Evolutionary conservation across 2,329 filamentous ascomycete genomes (phyloP), one percentile per base, ranked within the genome.

Genomic region (Penicillium sp.): DNA sequence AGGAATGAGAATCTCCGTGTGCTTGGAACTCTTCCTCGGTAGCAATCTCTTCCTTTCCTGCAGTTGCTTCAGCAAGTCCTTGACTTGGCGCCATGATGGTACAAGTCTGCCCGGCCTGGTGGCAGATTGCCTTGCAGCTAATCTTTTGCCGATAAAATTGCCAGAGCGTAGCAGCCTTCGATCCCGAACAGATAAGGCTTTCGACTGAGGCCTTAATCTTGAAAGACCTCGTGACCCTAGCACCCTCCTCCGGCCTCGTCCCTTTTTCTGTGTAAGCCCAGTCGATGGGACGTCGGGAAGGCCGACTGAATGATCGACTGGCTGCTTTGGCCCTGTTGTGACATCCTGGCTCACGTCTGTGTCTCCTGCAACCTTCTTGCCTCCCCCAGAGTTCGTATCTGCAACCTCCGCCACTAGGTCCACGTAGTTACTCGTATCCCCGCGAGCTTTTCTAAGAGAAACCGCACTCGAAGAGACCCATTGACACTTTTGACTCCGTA

Each of bases 1-100:
- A 2, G 68, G 64, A 4, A 75, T 34, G 26, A 65, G 46, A 15
- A 74, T 51, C 44, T 68, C 65, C 55, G 68, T 68, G 24, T 65
- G 61, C 42, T 56, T 61, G 13, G 53, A 10, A 3, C 49, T 58
- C 31, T 53, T 59, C 34, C 48, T 59, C 4, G 31, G 41, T 33
- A 49, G 55, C 15, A 49, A 50, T 2, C 47, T 58, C 12, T 52
- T 49, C 28, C 65, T 51, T 23, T 53, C 47, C 29, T 65, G 57
- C 23, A 70, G 43, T 6, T 50, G 26, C 46, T 66, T 58, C 39
- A 74, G 54, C 23, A 68, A 43, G 6, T 61, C 52, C 49, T 63
- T 59, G n/a, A 70, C 56, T 16, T 63, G 60, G 23, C 49, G 54
- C 65, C 65, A 70, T 50, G n/a, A 53, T 51, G 41, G 31, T 24